A percentile compares a stretch with the other conserved stretches of the same genome.
phyloP scores from a whole-genome alignment of 2,329 filamentous ascomycete species.

The Aspergillus sp. region DNA sequence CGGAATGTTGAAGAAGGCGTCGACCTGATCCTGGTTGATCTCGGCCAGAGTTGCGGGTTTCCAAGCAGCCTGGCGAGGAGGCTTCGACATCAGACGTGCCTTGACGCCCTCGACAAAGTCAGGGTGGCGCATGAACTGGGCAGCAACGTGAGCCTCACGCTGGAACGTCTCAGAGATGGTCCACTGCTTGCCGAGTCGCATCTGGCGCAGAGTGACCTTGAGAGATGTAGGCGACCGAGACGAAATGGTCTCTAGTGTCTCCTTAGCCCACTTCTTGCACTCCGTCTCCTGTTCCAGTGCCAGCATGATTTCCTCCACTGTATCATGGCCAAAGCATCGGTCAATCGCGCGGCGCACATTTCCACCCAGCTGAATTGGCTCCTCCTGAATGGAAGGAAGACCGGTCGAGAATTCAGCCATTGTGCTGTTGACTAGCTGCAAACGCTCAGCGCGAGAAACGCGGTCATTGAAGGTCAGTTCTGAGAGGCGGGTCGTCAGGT shows the following conservation, averaged over 20 bases:
- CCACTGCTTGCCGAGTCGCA: constrained; percentile 75
- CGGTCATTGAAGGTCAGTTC: constrained; percentile 88
- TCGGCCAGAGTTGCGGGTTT: constrained; percentile 70
- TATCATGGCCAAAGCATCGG: constrained; percentile 70
- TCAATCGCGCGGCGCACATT: constrained; percentile 78
- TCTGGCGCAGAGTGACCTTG: constrained; percentile 78
- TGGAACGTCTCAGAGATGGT: constrained; percentile 80
- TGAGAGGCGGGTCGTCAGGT: constrained; percentile 78
- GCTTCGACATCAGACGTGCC: constrained; percentile 72
- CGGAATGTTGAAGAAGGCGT: constrained; percentile 67
- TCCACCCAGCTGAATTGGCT: constrained; percentile 67
- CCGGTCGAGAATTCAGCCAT: constrained; percentile 91
- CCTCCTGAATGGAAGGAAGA: constrained; percentile 62
- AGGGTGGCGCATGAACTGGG: constrained; percentile 82
- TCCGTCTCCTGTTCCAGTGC: constrained; percentile 60
- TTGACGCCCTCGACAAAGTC: constrained; percentile 94
- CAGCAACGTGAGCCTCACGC: constrained; percentile 80
- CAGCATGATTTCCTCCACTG: constrained; percentile 67
- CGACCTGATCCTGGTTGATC: constrained; percentile 58
- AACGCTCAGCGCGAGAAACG: constrained; percentile 61
- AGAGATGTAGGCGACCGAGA: constrained; percentile 83
- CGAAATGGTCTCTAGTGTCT: constrained; percentile 72
- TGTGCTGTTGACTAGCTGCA: constrained; percentile 75
- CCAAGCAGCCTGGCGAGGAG: constrained; percentile 69
- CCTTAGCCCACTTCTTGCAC: constrained; percentile 71